phyloP scores from a whole-genome alignment of 2,329 filamentous ascomycete genomes.

The Cladosporium austrohemisphaericum region DNA sequence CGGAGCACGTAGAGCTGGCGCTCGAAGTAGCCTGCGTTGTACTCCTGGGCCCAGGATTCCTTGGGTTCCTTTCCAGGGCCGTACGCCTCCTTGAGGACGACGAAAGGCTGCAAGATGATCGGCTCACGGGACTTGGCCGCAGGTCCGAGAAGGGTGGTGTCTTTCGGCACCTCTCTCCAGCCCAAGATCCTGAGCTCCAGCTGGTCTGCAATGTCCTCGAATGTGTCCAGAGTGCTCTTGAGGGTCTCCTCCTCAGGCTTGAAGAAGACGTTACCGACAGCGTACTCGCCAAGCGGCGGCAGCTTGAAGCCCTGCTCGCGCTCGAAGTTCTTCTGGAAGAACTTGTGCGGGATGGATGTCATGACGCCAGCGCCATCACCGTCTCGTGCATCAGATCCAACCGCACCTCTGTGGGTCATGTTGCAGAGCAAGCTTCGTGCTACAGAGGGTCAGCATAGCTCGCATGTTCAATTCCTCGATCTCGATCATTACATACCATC shows the following conservation, averaged over 20 bases:
- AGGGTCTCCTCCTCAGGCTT: conserved; percentile 90
- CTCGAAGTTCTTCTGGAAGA: conserved; percentile 98
- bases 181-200: conserved; percentile 87
- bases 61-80: conserved; percentile 76
- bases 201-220: conserved; percentile 88
- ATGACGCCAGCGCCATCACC: conserved; percentile 98
- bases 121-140: conserved; percentile 92
- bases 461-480: background rate
- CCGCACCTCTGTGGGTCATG: conserved; percentile 99
- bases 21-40: conserved; percentile 84
- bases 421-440: conserved; percentile 94
- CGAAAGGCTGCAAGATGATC: conserved; percentile 90
- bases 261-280: conserved; percentile 96
- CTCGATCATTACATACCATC: conserved; percentile 66
- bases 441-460: conserved; percentile 42
- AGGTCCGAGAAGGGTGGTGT: conserved; percentile 88
- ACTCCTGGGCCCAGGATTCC: conserved; percentile 71
- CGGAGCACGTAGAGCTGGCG: conserved; percentile 89
- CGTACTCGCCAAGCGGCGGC: conserved; percentile 87
- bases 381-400: conserved; percentile 95
- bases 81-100: conserved; percentile 82
- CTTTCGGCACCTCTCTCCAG: conserved; percentile 92
- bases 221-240: conserved; percentile 83
- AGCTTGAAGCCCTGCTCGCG: conserved; percentile 84
- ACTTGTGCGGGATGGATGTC: conserved; percentile 97